Percentiles rank a stretch among this genome's conserved stretches.
phyloP scores from a whole-genome alignment of 2,329 filamentous ascomycete species.

The Teratosphaeria pseudoeucalypti region DNA sequence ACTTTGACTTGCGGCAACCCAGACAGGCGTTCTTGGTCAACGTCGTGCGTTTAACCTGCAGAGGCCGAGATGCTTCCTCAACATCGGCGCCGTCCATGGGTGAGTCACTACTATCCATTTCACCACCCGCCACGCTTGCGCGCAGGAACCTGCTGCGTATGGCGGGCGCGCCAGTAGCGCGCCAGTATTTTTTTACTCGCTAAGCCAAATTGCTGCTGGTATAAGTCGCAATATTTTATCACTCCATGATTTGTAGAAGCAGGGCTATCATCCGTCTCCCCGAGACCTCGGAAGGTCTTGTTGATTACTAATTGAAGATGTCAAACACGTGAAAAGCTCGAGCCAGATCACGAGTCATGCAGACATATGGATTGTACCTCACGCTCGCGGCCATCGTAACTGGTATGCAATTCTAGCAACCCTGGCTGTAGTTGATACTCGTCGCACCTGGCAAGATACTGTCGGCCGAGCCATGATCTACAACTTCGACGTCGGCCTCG shows the following conservation, averaged over 20 bases:
- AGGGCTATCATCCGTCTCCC: background rate
- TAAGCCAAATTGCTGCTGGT: background rate
- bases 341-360: no score
- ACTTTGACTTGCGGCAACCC: background rate
- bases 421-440: no score
- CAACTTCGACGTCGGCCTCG: no score
- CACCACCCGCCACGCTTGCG: background rate
- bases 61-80: background rate
- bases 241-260: background rate
- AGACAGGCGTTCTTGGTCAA: background rate
- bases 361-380: no score
- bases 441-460: no score
- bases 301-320: background rate
- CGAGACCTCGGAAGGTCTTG: background rate
- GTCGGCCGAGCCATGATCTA: no score
- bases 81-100: background rate
- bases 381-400: no score
- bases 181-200: background rate
- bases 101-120: background rate
- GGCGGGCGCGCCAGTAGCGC: background rate
- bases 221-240: background rate
- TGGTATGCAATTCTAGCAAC: no score
- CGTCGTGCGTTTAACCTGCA: background rate
- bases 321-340: no score
- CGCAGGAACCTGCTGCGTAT: background rate